Percentiles rank a stretch among this genome's conserved stretches.
Conservation (phyloP, 352 stramenopile species). For the Globisporangium lucens region DNA sequence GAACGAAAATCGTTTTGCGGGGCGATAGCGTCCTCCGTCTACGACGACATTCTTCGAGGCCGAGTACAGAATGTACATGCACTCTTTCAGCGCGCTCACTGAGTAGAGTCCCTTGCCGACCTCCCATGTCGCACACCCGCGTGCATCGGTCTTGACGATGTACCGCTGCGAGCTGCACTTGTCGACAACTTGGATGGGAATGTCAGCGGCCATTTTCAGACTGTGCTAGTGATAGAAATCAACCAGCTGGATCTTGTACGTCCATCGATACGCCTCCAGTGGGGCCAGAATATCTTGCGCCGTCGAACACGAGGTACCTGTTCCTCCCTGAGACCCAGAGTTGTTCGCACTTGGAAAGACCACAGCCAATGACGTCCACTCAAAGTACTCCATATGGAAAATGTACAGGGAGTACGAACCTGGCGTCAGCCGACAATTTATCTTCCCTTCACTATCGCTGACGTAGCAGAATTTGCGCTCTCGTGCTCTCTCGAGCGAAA, state of each 20-base stretch:
- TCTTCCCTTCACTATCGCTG: conserved; percentile 35
- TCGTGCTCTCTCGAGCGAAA: conserved; percentile 8
- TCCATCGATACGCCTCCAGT: conserved; percentile 57
- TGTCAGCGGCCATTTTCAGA: conserved; percentile 32
- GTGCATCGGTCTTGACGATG: conserved; percentile 35
- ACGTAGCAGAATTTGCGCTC: conserved; percentile 25
- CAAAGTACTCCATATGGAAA: conserved; percentile 68
- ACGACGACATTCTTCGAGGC: conserved; percentile 66
- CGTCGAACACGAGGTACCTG: conserved; percentile 20
- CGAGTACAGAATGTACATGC: conserved; percentile 65
- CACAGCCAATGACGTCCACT: conserved; percentile 61
- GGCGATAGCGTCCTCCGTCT: conserved; percentile 50
- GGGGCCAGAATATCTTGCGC: conserved; percentile 56
- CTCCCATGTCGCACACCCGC: conserved; percentile 49
- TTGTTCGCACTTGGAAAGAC: conserved; percentile 50
- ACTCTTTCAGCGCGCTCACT: conserved; percentile 46
- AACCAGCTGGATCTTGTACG: conserved; percentile 57
- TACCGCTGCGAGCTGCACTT: conserved; percentile 51
- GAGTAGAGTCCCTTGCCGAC: conserved; percentile 59
- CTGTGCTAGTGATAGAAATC: conserved; percentile 64
- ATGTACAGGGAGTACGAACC: conserved; percentile 71
- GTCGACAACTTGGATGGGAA: conserved; percentile 52
- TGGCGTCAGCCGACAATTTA: conserved; percentile 38
- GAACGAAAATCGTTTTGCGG: conserved; percentile 48
- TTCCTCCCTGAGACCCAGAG: conserved; percentile 34